Percentiles rank a stretch among this genome's conserved stretches.
Evolutionary conservation across 768 basidiomycete species (phyloP).

Genomic region (Phaeotremella skinneri): DNA sequence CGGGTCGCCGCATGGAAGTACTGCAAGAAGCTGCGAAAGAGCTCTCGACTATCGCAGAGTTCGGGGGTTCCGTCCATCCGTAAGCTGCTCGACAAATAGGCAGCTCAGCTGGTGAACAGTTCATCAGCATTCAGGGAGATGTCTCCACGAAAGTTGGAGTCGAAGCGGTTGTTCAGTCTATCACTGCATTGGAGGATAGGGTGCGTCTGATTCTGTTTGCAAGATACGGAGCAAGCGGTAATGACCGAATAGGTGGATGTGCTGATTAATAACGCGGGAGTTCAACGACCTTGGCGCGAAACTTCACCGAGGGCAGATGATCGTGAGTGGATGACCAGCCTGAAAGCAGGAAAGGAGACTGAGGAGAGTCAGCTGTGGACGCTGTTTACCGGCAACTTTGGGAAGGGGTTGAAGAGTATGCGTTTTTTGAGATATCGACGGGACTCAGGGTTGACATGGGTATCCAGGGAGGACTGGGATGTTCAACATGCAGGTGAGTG

Average conservation of each 20-base stretch:
- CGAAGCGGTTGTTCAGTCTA: conserved; percentile 13
- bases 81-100: conserved; percentile 7
- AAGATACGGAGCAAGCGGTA: neutral
- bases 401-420: conserved; percentile 33
- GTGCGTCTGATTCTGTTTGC: conserved; percentile 11
- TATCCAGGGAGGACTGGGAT: conserved; percentile 19
- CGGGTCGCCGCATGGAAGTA: conserved; percentile 37
- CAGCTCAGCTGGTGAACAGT: neutral
- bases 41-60: conserved; percentile 23
- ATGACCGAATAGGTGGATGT: conserved; percentile 20
- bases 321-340: conserved; percentile 14
- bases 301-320: conserved; percentile 6
- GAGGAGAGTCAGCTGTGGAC: neutral
- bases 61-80: conserved; percentile 10
- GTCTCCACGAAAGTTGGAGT: conserved; percentile 30
- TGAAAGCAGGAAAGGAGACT: too few species aligned
- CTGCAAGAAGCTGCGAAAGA: conserved; percentile 32
- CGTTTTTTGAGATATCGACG: neutral
- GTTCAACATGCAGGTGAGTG: conserved; percentile 31
- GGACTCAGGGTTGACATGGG: neutral
- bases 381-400: conserved; percentile 1
- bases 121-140: conserved; percentile 32
- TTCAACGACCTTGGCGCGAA: conserved; percentile 24
- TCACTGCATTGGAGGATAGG: conserved; percentile 18
- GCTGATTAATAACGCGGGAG: conserved; percentile 35